Evolutionary conservation across 1,284 basidiomycete genomes (phyloP).

Genomic region (Meira miltonrushii): DNA sequence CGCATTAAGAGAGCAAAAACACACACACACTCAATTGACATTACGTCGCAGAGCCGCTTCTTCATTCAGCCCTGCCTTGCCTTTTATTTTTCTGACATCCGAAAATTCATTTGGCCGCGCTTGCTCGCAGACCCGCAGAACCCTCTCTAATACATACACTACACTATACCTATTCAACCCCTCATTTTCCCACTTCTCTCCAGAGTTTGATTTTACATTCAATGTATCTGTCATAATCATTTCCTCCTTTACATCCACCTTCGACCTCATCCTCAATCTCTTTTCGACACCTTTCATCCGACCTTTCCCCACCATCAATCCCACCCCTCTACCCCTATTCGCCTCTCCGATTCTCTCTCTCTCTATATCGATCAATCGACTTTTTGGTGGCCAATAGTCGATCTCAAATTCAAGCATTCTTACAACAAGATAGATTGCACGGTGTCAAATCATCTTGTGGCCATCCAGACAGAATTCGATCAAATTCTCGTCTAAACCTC

Average conservation of each 20-base stretch:
- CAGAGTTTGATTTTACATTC: background rate
- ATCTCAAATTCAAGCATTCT: background rate
- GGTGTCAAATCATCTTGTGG: background rate
- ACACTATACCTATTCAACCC: background rate
- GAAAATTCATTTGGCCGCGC: no score
- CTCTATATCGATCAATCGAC: constrained; percentile 6
- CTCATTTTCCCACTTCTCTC: background rate
- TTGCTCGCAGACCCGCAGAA: no score
- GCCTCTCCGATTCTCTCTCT: constrained; percentile 11
- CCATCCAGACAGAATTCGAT: background rate
- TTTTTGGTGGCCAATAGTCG: background rate
- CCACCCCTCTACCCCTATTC: constrained; percentile 9
- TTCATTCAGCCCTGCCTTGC: no score
- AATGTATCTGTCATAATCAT: background rate
- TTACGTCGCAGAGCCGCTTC: no score
- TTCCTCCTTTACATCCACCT: constrained; percentile 1
- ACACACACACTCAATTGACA: no score
- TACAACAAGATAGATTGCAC: background rate
- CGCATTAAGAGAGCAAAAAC: no score
- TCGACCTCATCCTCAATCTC: background rate
- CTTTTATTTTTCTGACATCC: no score
- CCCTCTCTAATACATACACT: background rate
- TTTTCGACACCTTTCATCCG: constrained; percentile 11
- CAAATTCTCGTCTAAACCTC: background rate
- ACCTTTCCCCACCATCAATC: constrained; percentile 14